These are phyloP conservation scores for Solanum lycopersicoides DNA, from an alignment of 257 asterid species.

Conservation along the genomic window DNA sequence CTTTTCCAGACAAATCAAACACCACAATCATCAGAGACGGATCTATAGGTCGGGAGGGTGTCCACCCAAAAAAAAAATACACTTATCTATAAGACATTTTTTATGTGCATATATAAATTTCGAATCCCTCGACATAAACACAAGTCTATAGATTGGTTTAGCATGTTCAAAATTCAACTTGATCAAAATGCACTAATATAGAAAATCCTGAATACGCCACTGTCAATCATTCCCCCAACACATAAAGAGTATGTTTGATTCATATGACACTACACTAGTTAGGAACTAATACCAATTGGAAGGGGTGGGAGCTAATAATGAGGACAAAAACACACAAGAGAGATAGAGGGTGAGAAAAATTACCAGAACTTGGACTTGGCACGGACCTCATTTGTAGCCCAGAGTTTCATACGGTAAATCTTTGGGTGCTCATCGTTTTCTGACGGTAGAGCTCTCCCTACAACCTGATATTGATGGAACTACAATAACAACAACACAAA, in stretches of 20 bases:
- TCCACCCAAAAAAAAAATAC: background rate
- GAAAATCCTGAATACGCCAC: background rate
- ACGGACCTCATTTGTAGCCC: slow-evolving; percentile 95
- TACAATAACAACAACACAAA: slow-evolving; percentile 13
- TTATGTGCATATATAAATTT: background rate
- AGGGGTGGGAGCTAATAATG: background rate
- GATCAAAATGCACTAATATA: background rate
- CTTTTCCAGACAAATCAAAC: slow-evolving; percentile 16
- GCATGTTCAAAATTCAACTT: background rate
- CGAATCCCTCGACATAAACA: too few species aligned
- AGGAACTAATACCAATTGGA: background rate
- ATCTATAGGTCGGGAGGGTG: too few species aligned
- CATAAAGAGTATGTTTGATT: background rate
- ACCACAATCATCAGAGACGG: background rate
- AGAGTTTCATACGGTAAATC: slow-evolving; percentile 90
- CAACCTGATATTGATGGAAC: slow-evolving; percentile 93
- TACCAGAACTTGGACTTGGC: slow-evolving; percentile 84
- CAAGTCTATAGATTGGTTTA: background rate
- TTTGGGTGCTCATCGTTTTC: slow-evolving; percentile 77
- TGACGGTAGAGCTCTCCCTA: slow-evolving; percentile 85
- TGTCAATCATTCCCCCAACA: background rate
- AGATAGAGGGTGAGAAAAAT: background rate
- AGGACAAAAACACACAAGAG: background rate
- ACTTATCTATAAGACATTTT: background rate
- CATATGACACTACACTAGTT: background rate